A percentile compares a stretch with the other conserved stretches of the same genome.
Evolutionary conservation across 495 filamentous ascomycete species (phyloP).

Genomic region (Endocarpon pusillum): DNA sequence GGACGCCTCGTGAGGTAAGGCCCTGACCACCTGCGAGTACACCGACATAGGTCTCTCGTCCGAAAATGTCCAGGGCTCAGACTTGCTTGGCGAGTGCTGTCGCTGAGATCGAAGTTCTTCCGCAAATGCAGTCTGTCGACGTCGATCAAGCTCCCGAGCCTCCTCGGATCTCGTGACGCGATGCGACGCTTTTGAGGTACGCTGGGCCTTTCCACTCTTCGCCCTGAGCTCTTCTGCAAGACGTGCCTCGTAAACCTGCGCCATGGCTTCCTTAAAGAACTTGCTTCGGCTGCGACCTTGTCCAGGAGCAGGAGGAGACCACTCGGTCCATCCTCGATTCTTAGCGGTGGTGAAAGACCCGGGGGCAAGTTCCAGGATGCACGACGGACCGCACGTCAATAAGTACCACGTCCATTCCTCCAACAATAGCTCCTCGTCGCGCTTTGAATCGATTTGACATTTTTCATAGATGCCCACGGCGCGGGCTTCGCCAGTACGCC

Average conservation of each 20-base stretch:
- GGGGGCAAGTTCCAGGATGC: conserved; percentile 36
- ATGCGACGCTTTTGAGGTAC: too few species aligned
- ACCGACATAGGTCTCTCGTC: conserved; percentile 31
- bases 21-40: conserved; percentile 23
- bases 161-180: conserved; percentile 5
- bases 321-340: conserved; percentile 36
- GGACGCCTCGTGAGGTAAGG: too few species aligned
- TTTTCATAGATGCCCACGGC: conserved; percentile 37
- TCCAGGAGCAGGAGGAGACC: conserved; percentile 34
- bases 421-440: conserved; percentile 18
- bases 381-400: conserved; percentile 40
- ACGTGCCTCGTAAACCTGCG: conserved; percentile 38
- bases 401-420: conserved; percentile 50
- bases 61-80: conserved; percentile 16
- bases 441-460: neutral
- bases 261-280: conserved; percentile 47
- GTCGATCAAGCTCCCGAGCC: too few species aligned
- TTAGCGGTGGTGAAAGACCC: conserved; percentile 33
- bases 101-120: conserved; percentile 22
- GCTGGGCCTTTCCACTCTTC: neutral
- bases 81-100: conserved; percentile 15
- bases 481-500: conserved; percentile 35
- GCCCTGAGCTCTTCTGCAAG: conserved; percentile 12
- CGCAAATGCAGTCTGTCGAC: conserved; percentile 23
- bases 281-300: conserved; percentile 30